phyloP scores from a whole-genome alignment of 108 stramenopile species.

The Fragilaria crotonensis region DNA sequence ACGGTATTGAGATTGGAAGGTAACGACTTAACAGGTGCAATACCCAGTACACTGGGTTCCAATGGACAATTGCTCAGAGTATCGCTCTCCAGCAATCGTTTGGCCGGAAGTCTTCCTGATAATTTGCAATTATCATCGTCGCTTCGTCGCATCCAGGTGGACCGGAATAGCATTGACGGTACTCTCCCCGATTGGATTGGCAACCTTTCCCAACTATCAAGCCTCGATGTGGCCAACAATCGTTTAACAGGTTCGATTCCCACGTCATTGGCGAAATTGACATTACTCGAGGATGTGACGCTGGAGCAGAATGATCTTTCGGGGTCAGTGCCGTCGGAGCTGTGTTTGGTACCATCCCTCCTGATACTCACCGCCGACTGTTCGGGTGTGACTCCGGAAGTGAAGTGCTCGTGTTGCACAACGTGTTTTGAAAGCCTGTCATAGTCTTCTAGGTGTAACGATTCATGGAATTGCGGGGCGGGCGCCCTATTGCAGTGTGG shows the following conservation, averaged over 20 bases:
- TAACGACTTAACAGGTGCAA: slow-evolving; percentile 4
- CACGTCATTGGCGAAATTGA: slow-evolving; percentile 24
- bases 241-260: slow-evolving; percentile 26
- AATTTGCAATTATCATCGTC: not conserved
- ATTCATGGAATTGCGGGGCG: no score
- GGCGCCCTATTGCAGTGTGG: no score
- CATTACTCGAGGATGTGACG: slow-evolving; percentile 34
- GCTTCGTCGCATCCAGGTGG: not conserved
- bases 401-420: slow-evolving; percentile 35
- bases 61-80: not conserved
- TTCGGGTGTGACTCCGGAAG: slow-evolving; percentile 13
- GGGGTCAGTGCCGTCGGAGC: slow-evolving; percentile 37
- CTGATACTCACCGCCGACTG: slow-evolving; percentile 19
- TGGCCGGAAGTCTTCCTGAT: not conserved
- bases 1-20: slow-evolving; percentile 2
- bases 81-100: slow-evolving; percentile 2
- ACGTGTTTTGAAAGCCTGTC: slow-evolving; percentile 9
- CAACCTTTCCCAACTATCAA: slow-evolving; percentile 12
- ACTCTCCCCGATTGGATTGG: slow-evolving; percentile 33
- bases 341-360: slow-evolving; percentile 8
- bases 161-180: slow-evolving; percentile 9
- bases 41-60: slow-evolving; percentile 2
- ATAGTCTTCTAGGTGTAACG: no score
- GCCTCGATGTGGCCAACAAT: slow-evolving; percentile 33
- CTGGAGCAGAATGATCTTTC: slow-evolving; percentile 37